phyloP scores from a whole-genome alignment of 208 protist genomes.

The Vickermania ingenoplastis region DNA sequence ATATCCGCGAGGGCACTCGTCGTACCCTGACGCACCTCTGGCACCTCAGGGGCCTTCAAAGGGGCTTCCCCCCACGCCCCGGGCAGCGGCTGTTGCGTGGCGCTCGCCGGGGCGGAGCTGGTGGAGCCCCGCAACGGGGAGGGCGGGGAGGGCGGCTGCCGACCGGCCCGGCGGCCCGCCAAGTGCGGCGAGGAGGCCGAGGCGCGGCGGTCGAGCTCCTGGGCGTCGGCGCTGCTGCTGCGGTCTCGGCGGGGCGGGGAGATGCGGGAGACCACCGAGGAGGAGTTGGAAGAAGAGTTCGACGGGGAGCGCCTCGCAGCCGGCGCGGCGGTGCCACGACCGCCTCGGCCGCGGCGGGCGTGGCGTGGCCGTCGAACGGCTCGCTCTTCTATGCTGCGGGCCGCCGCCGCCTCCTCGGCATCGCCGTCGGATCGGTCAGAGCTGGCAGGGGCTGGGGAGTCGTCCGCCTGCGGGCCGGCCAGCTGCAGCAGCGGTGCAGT shows the following conservation, averaged over 20 bases:
- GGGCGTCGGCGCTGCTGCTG: background rate
- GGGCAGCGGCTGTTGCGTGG: background rate
- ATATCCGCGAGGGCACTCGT: slow-evolving; percentile 48
- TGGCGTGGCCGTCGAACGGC: too few species aligned
- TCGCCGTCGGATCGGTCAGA: too few species aligned
- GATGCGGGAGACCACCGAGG: background rate
- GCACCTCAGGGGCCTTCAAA: background rate
- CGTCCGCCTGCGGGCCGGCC: background rate
- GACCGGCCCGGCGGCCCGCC: background rate
- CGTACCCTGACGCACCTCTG: slow-evolving; percentile 28
- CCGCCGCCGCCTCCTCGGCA: too few species aligned
- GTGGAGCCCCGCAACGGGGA: background rate
- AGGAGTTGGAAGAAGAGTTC: background rate
- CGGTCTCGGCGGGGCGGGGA: background rate
- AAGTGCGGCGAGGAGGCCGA: background rate
- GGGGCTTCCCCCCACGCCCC: background rate
- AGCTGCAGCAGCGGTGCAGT: background rate
- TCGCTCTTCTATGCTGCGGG: too few species aligned
- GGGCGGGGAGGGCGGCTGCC: background rate
- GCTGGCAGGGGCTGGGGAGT: too few species aligned
- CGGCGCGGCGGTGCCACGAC: too few species aligned
- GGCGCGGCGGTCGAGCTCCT: slow-evolving; percentile 7
- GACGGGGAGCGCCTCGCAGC: slow-evolving; percentile 1
- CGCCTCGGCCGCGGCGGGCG: too few species aligned
- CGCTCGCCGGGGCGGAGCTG: background rate